Percentiles rank a stretch among this genome's conserved stretches.
These are phyloP conservation scores for Scheffersomyces lignosus DNA, from an alignment of 805 yeast species.

Conservation along the genomic window DNA sequence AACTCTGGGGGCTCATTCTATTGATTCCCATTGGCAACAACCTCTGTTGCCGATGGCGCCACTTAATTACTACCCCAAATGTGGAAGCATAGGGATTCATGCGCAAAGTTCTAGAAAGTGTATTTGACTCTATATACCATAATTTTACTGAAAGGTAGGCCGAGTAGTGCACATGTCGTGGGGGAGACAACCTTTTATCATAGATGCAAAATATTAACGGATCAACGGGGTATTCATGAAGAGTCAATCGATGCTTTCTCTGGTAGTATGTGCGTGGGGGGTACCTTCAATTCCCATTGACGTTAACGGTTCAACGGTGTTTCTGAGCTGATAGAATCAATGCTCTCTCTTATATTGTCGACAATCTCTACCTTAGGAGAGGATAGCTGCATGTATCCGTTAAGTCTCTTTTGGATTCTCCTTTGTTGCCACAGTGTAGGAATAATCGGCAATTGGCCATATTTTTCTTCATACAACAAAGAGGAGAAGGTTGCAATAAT, in stretches of 20 bases:
- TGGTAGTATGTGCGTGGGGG: too few relatives aligned
- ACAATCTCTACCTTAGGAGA: background rate
- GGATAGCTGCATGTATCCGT: background rate
- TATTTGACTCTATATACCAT: too few relatives aligned
- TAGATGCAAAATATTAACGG: background rate
- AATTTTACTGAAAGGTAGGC: background rate
- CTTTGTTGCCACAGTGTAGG: slow-evolving; percentile 64
- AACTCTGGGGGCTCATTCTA: too few relatives aligned
- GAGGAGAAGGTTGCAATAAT: slow-evolving; percentile 47
- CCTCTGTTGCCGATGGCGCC: too few relatives aligned
- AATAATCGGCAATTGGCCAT: slow-evolving; percentile 31
- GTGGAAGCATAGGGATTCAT: too few relatives aligned
- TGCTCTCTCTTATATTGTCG: slow-evolving; percentile 15
- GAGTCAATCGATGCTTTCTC: too few relatives aligned
- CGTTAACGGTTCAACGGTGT: slow-evolving; percentile 19
- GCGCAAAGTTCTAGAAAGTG: too few relatives aligned
- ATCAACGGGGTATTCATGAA: too few relatives aligned
- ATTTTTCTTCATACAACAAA: slow-evolving; percentile 47
- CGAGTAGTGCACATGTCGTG: background rate
- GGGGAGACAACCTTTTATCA: background rate
- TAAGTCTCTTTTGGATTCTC: slow-evolving; percentile 45
- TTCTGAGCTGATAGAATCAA: slow-evolving; percentile 27
- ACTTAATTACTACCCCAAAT: too few relatives aligned
- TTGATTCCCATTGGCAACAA: too few relatives aligned
- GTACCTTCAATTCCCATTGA: background rate